A percentile compares a stretch with the other conserved stretches of the same genome.
phyloP scores from a whole-genome alignment of 176 grass and related monocot genomes.

The Lolium rigidum region DNA sequence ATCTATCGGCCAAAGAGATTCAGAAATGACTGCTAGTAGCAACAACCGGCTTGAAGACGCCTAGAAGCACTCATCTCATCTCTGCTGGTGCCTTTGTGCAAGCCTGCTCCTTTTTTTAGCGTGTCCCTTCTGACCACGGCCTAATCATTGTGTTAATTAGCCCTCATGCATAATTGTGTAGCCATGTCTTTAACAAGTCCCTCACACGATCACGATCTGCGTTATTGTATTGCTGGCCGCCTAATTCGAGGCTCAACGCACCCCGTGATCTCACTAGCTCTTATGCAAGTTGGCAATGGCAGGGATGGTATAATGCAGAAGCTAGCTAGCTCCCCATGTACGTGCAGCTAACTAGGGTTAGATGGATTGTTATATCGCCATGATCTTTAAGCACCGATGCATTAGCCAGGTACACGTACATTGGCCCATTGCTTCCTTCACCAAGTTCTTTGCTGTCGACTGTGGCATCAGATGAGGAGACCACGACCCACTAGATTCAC shows the following conservation, averaged over 20 bases:
- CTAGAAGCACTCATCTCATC: not conserved
- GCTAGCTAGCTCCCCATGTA: not conserved
- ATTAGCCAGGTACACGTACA: not conserved
- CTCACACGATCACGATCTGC: slow-evolving; percentile 19
- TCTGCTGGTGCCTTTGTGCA: not conserved
- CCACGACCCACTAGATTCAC: not conserved
- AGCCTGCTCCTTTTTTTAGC: slow-evolving; percentile 19
- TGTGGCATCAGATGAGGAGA: not conserved
- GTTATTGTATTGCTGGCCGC: not conserved
- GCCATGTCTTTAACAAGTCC: not conserved
- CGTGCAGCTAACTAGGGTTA: not conserved
- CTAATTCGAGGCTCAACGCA: no score
- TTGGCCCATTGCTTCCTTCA: not conserved
- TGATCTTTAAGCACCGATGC: not conserved
- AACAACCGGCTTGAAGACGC: no score
- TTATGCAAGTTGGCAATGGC: no score
- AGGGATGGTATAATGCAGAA: not conserved
- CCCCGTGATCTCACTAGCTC: no score
- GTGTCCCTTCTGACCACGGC: no score
- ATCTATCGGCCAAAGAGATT: not conserved
- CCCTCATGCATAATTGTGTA: slow-evolving; percentile 21
- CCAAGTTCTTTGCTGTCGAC: not conserved
- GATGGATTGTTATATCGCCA: not conserved
- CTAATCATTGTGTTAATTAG: no score
- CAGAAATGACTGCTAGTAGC: no score